These are phyloP conservation scores for Verticillium isaacii DNA, from an alignment of 2,329 filamentous ascomycete species.

Conservation along the genomic window DNA sequence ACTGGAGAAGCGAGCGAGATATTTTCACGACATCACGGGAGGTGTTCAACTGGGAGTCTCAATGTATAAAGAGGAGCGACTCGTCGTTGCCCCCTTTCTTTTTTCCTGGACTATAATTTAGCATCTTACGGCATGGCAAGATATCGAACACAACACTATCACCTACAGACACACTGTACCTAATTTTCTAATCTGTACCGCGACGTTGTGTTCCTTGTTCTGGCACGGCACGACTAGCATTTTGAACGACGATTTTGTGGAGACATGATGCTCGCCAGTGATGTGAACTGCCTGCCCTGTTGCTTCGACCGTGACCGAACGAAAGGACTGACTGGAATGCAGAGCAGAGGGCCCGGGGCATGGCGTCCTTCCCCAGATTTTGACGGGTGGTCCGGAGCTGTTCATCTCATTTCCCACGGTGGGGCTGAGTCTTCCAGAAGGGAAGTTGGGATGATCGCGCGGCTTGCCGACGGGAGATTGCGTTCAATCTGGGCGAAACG, in stretches of 20 bases:
- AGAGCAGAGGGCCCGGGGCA: background rate
- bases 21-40: slow-evolving; percentile 23
- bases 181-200: slow-evolving; percentile 43
- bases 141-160: slow-evolving; percentile 15
- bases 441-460: background rate
- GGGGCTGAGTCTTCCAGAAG: background rate
- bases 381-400: background rate
- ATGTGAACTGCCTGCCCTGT: background rate
- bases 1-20: slow-evolving; percentile 9
- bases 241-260: slow-evolving; percentile 1
- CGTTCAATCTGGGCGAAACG: background rate
- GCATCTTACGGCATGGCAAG: slow-evolving; percentile 11
- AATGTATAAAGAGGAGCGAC: slow-evolving; percentile 25
- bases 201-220: background rate
- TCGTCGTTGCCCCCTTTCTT: slow-evolving; percentile 2
- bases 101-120: slow-evolving; percentile 14
- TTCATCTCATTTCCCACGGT: background rate
- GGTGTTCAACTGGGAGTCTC: slow-evolving; percentile 2
- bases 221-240: slow-evolving; percentile 1
- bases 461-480: background rate
- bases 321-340: background rate
- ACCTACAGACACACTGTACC: slow-evolving; percentile 24
- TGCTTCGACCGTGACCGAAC: background rate
- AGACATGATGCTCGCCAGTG: background rate
- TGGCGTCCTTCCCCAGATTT: background rate